These are phyloP conservation scores for Syzygium aqueum DNA, from an alignment of 345 rosid species.

Conservation along the genomic window DNA sequence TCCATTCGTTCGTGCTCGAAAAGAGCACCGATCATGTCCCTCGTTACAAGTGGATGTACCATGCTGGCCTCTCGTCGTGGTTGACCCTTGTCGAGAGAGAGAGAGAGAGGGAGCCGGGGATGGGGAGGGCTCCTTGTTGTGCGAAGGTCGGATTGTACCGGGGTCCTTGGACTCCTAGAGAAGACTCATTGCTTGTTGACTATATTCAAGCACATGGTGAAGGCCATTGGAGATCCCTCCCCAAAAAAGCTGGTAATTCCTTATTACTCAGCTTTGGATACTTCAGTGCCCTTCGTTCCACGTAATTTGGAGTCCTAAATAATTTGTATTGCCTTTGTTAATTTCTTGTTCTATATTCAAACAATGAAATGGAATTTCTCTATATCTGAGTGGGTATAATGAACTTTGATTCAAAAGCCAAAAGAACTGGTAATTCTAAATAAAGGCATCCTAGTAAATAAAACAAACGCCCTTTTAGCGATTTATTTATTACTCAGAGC, in stretches of 20 bases:
- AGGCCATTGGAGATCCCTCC: conserved; percentile 51
- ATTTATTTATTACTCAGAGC: not conserved
- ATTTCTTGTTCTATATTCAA: not conserved
- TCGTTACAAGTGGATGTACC: not conserved
- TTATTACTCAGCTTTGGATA: not conserved
- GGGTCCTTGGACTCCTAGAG: conserved; percentile 57
- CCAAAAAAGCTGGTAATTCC: conserved; percentile 40
- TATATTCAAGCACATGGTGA: conserved; percentile 48
- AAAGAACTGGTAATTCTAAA: not conserved
- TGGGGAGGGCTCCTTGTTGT: conserved; percentile 56
- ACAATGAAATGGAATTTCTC: not conserved
- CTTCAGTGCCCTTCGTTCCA: not conserved
- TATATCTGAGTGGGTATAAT: not conserved
- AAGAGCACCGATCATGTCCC: not conserved
- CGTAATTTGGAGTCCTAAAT: not conserved
- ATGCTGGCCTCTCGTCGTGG: not conserved
- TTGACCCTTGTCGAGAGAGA: not conserved
- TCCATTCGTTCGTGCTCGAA: not conserved
- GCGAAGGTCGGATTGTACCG: conserved; percentile 49
- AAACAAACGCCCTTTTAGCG: not conserved
- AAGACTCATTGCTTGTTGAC: conserved; percentile 42
- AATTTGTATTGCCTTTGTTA: not conserved
- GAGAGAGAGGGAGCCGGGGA: conserved; percentile 6
- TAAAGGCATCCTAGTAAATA: not conserved
- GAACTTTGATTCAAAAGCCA: not conserved